Percentiles rank a stretch among this genome's conserved stretches.
Evolutionary conservation across 768 basidiomycete species (phyloP).

Genomic region (Nidularia sp.): DNA sequence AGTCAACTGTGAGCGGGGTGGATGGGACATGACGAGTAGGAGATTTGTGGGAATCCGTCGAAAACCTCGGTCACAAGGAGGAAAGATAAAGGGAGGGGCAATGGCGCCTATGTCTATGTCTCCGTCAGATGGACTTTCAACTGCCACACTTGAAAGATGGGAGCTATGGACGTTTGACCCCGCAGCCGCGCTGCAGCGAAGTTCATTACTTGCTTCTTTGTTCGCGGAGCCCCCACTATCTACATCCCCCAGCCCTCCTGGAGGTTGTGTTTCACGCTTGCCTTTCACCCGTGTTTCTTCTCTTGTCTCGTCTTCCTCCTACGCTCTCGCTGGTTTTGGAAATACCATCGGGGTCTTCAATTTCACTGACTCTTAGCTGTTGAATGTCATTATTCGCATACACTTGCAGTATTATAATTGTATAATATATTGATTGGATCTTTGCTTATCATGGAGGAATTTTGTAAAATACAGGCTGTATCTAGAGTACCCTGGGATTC

Average conservation of each 20-base stretch:
- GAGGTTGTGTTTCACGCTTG: conserved; percentile 45
- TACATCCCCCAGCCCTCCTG: conserved; percentile 10
- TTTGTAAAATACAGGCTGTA: too few species aligned
- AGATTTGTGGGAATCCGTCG: conserved; percentile 68
- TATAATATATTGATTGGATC: background rate
- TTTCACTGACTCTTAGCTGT: conserved; percentile 11
- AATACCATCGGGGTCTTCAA: conserved; percentile 68
- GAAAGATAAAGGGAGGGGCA: conserved; percentile 15
- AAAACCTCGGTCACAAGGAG: conserved; percentile 43
- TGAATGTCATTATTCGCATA: background rate
- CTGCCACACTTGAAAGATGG: conserved; percentile 73
- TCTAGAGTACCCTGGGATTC: too few species aligned
- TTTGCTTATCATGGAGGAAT: background rate
- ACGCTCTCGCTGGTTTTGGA: conserved; percentile 70
- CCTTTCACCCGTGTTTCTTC: conserved; percentile 81
- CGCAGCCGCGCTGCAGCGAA: conserved; percentile 38
- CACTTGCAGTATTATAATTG: background rate
- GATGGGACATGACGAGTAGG: conserved; percentile 65
- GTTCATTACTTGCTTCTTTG: conserved; percentile 48
- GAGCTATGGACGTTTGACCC: conserved; percentile 80
- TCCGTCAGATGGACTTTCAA: conserved; percentile 44
- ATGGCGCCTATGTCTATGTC: conserved; percentile 3
- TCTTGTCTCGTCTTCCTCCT: conserved; percentile 42
- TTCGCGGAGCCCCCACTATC: conserved; percentile 16
- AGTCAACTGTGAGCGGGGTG: conserved; percentile 67